phyloP scores from a whole-genome alignment of 1,284 basidiomycete species.

The Blastosporella zonata region DNA sequence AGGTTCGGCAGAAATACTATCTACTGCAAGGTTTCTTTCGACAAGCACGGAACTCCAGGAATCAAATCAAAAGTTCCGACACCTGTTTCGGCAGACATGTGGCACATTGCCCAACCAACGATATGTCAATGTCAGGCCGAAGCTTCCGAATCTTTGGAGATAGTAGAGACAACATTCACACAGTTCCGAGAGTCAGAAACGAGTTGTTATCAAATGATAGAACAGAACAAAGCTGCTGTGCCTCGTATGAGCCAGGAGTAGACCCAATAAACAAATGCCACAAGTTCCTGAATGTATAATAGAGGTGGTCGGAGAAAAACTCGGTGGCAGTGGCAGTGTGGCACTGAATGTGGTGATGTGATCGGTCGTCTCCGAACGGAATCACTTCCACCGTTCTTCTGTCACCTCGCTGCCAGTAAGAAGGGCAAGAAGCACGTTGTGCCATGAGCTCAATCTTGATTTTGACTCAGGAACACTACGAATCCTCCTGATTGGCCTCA shows the following conservation, averaged over 20 bases:
- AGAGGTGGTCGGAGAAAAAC: too few relatives aligned
- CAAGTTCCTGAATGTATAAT: too few relatives aligned
- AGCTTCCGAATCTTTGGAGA: neutral
- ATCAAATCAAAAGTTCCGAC: constrained; percentile 10
- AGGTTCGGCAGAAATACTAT: neutral
- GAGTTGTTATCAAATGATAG: neutral
- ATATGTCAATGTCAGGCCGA: constrained; percentile 5
- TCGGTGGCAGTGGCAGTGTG: too few relatives aligned
- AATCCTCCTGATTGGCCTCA: constrained; percentile 24
- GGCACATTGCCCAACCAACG: neutral
- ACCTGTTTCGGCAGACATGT: neutral
- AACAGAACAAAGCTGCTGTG: too few relatives aligned
- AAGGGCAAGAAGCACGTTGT: constrained; percentile 6
- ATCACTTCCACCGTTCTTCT: constrained; percentile 1
- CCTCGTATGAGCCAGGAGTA: too few relatives aligned
- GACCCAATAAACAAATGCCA: too few relatives aligned
- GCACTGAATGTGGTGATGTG: constrained; percentile 1
- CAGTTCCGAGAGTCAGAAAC: neutral
- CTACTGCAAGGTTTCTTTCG: constrained; percentile 7
- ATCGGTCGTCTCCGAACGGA: constrained; percentile 7
- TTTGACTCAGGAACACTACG: constrained; percentile 30
- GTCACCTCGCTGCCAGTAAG: constrained; percentile 7
- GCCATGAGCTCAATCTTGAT: constrained; percentile 9
- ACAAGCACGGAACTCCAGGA: constrained; percentile 15
- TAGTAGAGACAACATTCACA: neutral